Evolutionary conservation across 495 filamentous ascomycete genomes (phyloP).

Genomic region (Aspergillus saccharolyticus): DNA sequence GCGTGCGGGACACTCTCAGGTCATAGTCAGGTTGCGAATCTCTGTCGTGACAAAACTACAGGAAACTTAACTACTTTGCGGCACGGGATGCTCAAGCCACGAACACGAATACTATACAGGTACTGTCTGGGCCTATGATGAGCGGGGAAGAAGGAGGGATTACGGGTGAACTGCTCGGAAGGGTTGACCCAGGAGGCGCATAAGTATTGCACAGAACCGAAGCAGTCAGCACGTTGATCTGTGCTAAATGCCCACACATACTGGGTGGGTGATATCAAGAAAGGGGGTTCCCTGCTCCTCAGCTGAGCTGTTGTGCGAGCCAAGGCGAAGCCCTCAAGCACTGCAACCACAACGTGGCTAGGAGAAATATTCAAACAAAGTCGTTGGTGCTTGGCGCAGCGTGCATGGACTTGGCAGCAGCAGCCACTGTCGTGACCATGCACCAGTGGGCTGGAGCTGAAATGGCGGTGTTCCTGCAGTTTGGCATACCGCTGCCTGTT

Average conservation of each 20-base stretch:
- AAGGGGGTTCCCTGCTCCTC: background rate
- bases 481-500: background rate
- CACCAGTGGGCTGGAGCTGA: conserved; percentile 8
- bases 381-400: conserved; percentile 20
- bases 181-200: background rate
- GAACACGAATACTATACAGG: background rate
- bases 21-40: conserved; percentile 11
- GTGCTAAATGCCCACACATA: background rate
- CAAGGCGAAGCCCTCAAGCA: conserved; percentile 10
- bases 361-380: conserved; percentile 15
- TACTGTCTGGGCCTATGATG: background rate
- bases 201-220: background rate
- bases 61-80: background rate
- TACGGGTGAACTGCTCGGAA: background rate
- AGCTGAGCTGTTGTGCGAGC: conserved; percentile 4
- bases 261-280: background rate
- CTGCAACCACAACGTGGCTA: conserved; percentile 24
- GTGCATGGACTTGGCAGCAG: conserved; percentile 18
- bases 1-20: conserved; percentile 23
- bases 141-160: background rate
- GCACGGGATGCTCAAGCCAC: background rate
- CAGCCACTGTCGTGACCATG: conserved; percentile 9
- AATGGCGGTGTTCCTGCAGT: conserved; percentile 28
- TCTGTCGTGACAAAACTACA: background rate
- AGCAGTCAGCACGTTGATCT: background rate